A percentile compares a stretch with the other conserved stretches of the same genome.
Evolutionary conservation across 106 monocot genomes (phyloP).

Genomic region (Dioscorea alata): DNA sequence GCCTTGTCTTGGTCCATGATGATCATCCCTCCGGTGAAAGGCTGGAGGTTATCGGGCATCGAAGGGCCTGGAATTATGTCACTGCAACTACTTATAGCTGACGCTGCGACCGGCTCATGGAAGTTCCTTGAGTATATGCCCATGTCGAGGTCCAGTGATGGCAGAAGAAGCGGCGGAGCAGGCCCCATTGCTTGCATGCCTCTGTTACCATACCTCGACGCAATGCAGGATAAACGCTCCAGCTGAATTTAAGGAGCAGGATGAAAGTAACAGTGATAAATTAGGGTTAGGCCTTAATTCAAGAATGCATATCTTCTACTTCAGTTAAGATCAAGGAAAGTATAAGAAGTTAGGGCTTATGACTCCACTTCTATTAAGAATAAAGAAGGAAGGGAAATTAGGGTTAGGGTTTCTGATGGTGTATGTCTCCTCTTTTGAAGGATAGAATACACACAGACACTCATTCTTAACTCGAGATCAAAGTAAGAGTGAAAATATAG

Average conservation of each 20-base stretch:
- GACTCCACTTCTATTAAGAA: too few relatives aligned
- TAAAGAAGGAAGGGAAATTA: too few relatives aligned
- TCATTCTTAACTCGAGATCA: too few relatives aligned
- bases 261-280: too few relatives aligned
- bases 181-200: slow-evolving; percentile 25
- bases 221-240: slow-evolving; percentile 67
- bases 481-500: too few relatives aligned
- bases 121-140: slow-evolving; percentile 73
- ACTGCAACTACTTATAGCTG: slow-evolving; percentile 11
- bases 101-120: slow-evolving; percentile 10
- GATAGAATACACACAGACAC: too few relatives aligned
- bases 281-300: too few relatives aligned
- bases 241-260: slow-evolving; percentile 32
- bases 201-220: slow-evolving; percentile 41
- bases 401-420: too few relatives aligned
- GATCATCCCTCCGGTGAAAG: slow-evolving; percentile 15
- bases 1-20: slow-evolving; percentile 64
- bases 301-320: too few relatives aligned
- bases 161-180: slow-evolving; percentile 34
- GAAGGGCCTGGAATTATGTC: slow-evolving; percentile 21
- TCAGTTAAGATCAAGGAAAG: too few relatives aligned
- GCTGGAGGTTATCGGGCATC: slow-evolving; percentile 6
- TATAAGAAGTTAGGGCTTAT: too few relatives aligned
- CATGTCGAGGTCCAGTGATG: slow-evolving; percentile 93
- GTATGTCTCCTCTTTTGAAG: too few relatives aligned